Base-by-base conservation (phyloP, 2,329 filamentous ascomycete species). In the Alternaria tenuissima region DNA sequence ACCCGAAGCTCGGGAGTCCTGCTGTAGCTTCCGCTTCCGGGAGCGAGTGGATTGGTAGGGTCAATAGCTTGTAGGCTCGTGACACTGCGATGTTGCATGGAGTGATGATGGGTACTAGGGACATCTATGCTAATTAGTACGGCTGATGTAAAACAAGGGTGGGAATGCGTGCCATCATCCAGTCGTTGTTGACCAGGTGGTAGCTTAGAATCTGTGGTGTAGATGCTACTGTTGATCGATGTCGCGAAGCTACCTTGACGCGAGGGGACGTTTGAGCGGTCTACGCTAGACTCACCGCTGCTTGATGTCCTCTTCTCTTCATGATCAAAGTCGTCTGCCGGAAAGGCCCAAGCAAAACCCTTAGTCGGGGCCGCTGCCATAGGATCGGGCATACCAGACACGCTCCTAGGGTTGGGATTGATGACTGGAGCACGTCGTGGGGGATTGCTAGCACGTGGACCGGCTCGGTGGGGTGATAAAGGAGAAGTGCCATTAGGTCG, bases 331-430 rank as follows among this genome's bases (percentile, higher is more conserved):
- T 90, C 88, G 72, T 92, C 91, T 1, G 56, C 56, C 1, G 91
- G 91, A 68, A 94, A 94, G 66, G 91, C 91, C 91, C 91, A 94
- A 5, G 91, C 89, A 75, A 91, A 91, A 74, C 91, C 91, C 77
- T 93, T 93, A 11, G 90, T 94, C 5, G 91, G 91, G 75, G 92
- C 90, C 30, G 90, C 89, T 39, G 91, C 91, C 67, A 81, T 84
- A 7, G 83, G 83, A 73, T 85, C 81, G 82, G 89, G 72, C 87
- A 90, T 81, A 85, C 91, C 72, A 81, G 87, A 79, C 84, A 86
- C 54, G 81, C 88, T 66, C 83, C 89, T 64, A 82, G 90, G 66
- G 30, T 82, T 81, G 0, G 91, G 90, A 26, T 89, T 92, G 69
- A 94, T 94, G 8, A 90, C 87, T 5, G 91, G 91, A 3, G 91